Evolutionary conservation across 2,329 filamentous ascomycete genomes (phyloP), one percentile per base, ranked within the genome.

Genomic region (Venturia pyrina): DNA sequence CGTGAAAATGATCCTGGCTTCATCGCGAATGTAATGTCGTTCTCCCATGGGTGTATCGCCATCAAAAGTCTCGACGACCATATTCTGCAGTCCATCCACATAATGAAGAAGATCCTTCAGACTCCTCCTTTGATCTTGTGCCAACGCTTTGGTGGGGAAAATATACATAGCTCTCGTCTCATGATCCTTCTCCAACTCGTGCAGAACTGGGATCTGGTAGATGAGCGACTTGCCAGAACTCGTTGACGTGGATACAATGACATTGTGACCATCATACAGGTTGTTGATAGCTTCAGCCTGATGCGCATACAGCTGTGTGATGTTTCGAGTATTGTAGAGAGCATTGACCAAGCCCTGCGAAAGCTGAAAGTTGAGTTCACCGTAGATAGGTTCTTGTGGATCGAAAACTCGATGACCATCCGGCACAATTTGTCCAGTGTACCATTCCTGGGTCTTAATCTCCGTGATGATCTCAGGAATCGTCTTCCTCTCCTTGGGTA

Each of bases 161-260:
- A 99, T 96, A 74, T 97, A 98, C 87, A 99, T 91, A 2, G 95
- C 95, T 70, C 95, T 83, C 10, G 90, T 90, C 66, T 87, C 81
- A 1, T 77, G 79, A 71, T 98, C 89, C 64, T 85, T 81, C 75
- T 99, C 93, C 1, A 99, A 79, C 62, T 91, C 89, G 73, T 96
- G 87, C 13, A 99, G 78, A 57, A 99, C 91, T 0, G 95, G 95
- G 19, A 99, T 83, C 72, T 99, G 95, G 73, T 98, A 99, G 68
- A 99, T 97, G n/a, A 99, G 79, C 6, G 92, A 97, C 76, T 99
- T 99, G 13, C 95, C 95, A 0, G 95, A 99, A 73, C 91, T 96
- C 0, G 95, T 99, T 0, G 93, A 96, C 0, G 95, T 99, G 1
- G 93, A 88, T 1, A 99, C 89, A 63, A 99, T 93, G 17, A 98